phyloP scores from a whole-genome alignment of 257 asterid species.

The Solanum gandarillasii region DNA sequence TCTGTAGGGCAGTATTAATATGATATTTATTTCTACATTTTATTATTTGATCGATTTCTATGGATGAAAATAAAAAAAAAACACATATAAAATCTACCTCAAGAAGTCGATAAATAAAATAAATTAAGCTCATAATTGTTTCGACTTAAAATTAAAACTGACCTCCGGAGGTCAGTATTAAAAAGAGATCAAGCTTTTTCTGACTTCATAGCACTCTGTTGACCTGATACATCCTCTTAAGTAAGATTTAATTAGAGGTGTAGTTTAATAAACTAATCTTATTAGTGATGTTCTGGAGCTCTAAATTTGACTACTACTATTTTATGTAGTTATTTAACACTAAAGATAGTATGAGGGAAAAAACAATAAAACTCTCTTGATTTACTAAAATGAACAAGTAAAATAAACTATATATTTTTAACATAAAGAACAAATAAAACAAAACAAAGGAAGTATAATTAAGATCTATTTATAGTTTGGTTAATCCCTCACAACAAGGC shows the following conservation, averaged over 20 bases:
- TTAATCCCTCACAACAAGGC: neutral
- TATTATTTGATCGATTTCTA: no score
- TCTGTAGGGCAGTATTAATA: neutral
- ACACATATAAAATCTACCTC: neutral
- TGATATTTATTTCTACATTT: no score
- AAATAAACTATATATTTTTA: no score
- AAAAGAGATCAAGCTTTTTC: neutral
- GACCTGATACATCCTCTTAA: neutral
- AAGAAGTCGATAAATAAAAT: neutral
- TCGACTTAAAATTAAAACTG: neutral
- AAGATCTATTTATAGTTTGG: neutral
- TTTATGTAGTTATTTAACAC: no score
- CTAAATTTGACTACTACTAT: no score
- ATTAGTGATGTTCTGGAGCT: no score
- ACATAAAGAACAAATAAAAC: neutral
- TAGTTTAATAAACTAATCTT: no score
- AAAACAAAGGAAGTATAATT: neutral
- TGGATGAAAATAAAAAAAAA: no score
- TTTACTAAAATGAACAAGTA: no score
- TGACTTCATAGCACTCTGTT: neutral
- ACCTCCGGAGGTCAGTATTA: neutral
- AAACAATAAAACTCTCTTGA: no score
- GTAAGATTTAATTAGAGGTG: neutral
- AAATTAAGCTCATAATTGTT: no score
- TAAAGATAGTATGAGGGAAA: no score